Base-by-base conservation (phyloP, 768 basidiomycete genomes). In the Auricularia cornea region DNA sequence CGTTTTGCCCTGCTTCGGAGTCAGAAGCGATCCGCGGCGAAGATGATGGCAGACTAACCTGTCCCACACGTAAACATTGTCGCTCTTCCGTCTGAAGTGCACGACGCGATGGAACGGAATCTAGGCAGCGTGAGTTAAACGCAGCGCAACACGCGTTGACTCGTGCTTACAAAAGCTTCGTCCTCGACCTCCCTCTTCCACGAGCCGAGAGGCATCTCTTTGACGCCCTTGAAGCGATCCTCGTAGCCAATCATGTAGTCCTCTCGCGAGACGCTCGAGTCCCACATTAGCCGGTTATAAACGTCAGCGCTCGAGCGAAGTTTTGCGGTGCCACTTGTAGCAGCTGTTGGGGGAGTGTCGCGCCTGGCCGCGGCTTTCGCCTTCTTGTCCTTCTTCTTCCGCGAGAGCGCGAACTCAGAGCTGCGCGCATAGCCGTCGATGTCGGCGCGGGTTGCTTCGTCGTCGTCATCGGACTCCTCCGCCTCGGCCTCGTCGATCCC, bases 61-160 rank as follows among this genome's bases (percentile, higher is more conserved):
- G 56, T 70, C 68, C 69, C 69, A 70, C 5, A 70, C 32, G 26
- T 63, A 31, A n/a, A 64, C 61, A 18, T 61, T 67, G 59, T 69
- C 65, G 8, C 57, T 29, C 12, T 52, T 40, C n/a, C 67, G 64
- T 59, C 61, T 67, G 61, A 70, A 69, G 59, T 70, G 64, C 20
- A 68, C 64, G n/a, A 70, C 64, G 28, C 69, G 66, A 57, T 70
- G 69, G 54, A 69, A 65, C 32, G 69, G 69, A 60, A 70, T 69
- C 69, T 70, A 28, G 29, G 60, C 60, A n/a, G 5, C 14, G 14
- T 33, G n/a, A 32, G 60, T 60, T 51, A 32, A 54, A 30, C 16
- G n/a, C n/a, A n/a, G n/a, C n/a, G n/a, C n/a, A n/a, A n/a, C n/a
- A n/a, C n/a, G n/a, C n/a, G n/a, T n/a, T n/a, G n/a, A n/a, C n/a